These are phyloP conservation scores for Cryomyces minteri DNA, from an alignment of 495 filamentous ascomycete genomes.

Conservation along the genomic window DNA sequence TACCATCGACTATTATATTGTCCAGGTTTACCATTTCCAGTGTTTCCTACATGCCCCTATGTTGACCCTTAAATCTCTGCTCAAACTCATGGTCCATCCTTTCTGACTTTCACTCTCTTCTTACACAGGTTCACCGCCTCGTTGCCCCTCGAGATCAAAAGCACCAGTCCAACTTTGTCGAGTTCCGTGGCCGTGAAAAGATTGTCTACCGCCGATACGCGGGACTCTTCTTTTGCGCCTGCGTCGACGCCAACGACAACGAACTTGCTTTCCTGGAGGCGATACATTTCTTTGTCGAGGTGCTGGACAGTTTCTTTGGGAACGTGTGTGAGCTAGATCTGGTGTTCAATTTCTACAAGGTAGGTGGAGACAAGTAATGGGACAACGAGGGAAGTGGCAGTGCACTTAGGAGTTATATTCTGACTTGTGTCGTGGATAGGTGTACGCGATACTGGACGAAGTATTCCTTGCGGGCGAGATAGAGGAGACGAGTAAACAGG, in stretches of 20 bases:
- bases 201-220: conserved; percentile 95
- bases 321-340: conserved; percentile 98
- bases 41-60: too few relatives aligned
- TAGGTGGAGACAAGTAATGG: conserved; percentile 21
- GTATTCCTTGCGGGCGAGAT: conserved; percentile 95
- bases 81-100: background rate
- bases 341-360: conserved; percentile 96
- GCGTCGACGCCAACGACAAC: conserved; percentile 98
- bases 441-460: conserved; percentile 96
- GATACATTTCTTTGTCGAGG: conserved; percentile 98
- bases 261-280: conserved; percentile 94
- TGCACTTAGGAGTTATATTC: background rate
- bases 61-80: background rate
- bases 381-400: background rate
- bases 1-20: too few relatives aligned
- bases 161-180: conserved; percentile 98
- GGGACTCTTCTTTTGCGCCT: conserved; percentile 95
- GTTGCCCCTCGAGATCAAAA: conserved; percentile 96
- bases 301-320: conserved; percentile 94
- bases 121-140: conserved; percentile 73
- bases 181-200: conserved; percentile 68
- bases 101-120: background rate
- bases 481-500: conserved; percentile 95
- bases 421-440: conserved; percentile 28
- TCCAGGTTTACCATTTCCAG: too few relatives aligned